Evolutionary conservation across 1,284 basidiomycete species (phyloP).

Genomic region (Ceratobasidium sp.): DNA sequence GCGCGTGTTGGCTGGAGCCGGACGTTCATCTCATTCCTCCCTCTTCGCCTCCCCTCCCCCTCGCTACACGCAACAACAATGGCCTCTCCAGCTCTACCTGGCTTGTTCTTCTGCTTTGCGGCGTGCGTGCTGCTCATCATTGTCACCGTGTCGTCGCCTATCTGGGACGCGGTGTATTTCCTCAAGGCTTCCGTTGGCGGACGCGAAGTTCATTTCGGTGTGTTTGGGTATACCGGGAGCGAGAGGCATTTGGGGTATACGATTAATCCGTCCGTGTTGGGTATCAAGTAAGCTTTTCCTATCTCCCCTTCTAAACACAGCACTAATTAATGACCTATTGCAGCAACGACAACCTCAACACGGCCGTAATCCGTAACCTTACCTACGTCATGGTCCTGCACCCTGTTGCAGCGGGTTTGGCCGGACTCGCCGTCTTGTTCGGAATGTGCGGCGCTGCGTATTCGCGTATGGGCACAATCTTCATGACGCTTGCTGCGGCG

Average conservation of each 20-base stretch:
- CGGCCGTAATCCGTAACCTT: conserved; percentile 68
- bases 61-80: background rate
- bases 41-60: background rate
- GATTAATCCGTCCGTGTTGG: conserved; percentile 56
- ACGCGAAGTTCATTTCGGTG: conserved; percentile 67
- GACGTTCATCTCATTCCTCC: background rate
- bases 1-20: background rate
- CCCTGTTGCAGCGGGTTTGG: conserved; percentile 77
- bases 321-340: conserved; percentile 33
- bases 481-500: conserved; percentile 75
- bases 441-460: conserved; percentile 73
- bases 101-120: conserved; percentile 64
- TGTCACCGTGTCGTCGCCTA: conserved; percentile 67
- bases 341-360: conserved; percentile 59
- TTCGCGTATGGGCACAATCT: conserved; percentile 73
- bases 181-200: conserved; percentile 62
- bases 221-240: conserved; percentile 79
- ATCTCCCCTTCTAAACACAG: conserved; percentile 37
- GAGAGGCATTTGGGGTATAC: conserved; percentile 64
- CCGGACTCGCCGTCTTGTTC: conserved; percentile 76
- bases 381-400: conserved; percentile 78
- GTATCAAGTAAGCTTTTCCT: conserved; percentile 54
- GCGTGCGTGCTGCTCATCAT: conserved; percentile 75
- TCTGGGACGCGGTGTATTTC: conserved; percentile 76
- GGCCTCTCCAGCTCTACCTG: conserved; percentile 58